These are phyloP conservation scores for Heimioporus sp. DNA, from an alignment of 768 basidiomycete species.

Conservation along the genomic window DNA sequence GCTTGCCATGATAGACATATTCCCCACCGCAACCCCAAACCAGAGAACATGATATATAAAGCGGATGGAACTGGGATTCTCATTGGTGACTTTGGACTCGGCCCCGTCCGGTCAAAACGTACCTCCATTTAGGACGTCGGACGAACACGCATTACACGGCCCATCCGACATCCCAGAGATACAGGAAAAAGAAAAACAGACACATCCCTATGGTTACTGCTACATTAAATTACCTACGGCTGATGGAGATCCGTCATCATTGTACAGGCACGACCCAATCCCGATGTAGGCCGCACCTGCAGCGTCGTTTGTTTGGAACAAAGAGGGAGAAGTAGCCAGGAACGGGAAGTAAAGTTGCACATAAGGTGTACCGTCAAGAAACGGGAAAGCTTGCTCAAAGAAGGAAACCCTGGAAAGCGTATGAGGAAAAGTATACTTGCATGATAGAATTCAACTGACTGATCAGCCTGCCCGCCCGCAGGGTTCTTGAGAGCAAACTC, in stretches of 20 bases:
- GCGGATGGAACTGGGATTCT: conserved; percentile 50
- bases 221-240: no score
- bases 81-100: conserved; percentile 76
- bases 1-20: conserved; percentile 67
- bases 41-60: conserved; percentile 70
- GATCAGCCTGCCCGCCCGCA: conserved; percentile 28
- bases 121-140: no score
- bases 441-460: conserved; percentile 18
- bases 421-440: no score
- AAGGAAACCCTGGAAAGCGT: conserved; percentile 22
- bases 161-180: no score
- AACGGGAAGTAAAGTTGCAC: conserved; percentile 38
- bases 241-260: no score
- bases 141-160: no score
- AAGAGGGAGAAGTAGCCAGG: conserved; percentile 20
- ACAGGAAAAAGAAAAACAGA: no score
- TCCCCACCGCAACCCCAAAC: conserved; percentile 83
- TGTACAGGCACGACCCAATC: conserved; percentile 11
- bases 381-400: conserved; percentile 33
- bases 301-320: conserved; percentile 21
- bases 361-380: conserved; percentile 31
- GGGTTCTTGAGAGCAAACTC: conserved; percentile 35
- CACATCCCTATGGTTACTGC: no score
- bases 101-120: no score
- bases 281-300: conserved; percentile 15